These are phyloP conservation scores for Zygosaccharomyces kombuchaensis DNA, from an alignment of 805 yeast genomes.

Conservation along the genomic window DNA sequence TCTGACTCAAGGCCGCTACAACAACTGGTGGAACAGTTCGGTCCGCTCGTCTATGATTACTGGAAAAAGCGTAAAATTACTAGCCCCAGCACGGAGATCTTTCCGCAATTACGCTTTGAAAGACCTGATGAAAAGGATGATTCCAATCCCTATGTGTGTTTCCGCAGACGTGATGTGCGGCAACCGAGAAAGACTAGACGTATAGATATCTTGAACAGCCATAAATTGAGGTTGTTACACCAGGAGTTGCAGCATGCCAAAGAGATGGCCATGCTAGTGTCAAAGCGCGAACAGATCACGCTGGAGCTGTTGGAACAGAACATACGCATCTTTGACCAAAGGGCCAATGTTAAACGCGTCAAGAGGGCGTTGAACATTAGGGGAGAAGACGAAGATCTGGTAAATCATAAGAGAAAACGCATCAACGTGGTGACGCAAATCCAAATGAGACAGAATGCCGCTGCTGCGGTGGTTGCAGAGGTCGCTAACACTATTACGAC, in stretches of 20 bases:
- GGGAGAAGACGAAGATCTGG: slow-evolving; percentile 80
- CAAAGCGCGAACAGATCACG: slow-evolving; percentile 50
- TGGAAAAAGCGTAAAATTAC: slow-evolving; percentile 74
- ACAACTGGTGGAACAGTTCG: slow-evolving; percentile 53
- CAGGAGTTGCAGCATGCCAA: slow-evolving; percentile 74
- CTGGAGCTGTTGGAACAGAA: slow-evolving; percentile 60
- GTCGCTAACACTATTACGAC: slow-evolving; percentile 22
- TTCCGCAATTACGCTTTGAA: slow-evolving; percentile 77
- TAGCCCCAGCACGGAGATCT: slow-evolving; percentile 63
- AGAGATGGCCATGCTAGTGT: slow-evolving; percentile 61
- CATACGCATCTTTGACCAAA: slow-evolving; percentile 60
- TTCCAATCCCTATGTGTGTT: slow-evolving; percentile 90
- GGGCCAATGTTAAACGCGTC: slow-evolving; percentile 65
- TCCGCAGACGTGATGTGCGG: slow-evolving; percentile 90
- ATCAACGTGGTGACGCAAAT: slow-evolving; percentile 20
- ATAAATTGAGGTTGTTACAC: slow-evolving; percentile 68
- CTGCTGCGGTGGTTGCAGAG: slow-evolving; percentile 20
- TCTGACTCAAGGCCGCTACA: slow-evolving; percentile 43
- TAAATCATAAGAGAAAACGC: slow-evolving; percentile 67
- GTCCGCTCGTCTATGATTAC: slow-evolving; percentile 66
- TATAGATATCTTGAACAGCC: slow-evolving; percentile 86
- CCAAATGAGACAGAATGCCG: slow-evolving; percentile 18
- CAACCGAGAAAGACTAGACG: slow-evolving; percentile 95
- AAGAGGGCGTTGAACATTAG: slow-evolving; percentile 72
- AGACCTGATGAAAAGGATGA: slow-evolving; percentile 87